Evolutionary conservation across 768 basidiomycete genomes (phyloP).

Genomic region (Lanmaoa rubissima): DNA sequence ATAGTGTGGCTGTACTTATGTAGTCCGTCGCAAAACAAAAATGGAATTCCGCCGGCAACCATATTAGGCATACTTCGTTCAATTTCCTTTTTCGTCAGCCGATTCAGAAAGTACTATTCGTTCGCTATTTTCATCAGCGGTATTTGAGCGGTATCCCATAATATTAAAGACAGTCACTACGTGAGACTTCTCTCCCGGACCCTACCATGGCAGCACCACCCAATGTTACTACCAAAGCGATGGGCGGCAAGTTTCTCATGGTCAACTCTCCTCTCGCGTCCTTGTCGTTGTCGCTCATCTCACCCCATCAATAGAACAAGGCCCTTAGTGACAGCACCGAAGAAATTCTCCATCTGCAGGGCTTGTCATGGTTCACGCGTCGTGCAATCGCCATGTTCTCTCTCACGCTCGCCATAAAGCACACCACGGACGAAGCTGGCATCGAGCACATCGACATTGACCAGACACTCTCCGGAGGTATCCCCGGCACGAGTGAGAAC

Average conservation of each 20-base stretch:
- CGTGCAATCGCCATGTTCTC: constrained; percentile 56
- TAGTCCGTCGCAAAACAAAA: too few relatives aligned
- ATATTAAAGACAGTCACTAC: constrained; percentile 6
- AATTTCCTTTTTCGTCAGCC: too few relatives aligned
- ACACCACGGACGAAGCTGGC: constrained; percentile 57
- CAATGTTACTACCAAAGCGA: constrained; percentile 54
- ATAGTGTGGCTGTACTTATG: too few relatives aligned
- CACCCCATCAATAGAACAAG: constrained; percentile 53
- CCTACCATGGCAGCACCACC: constrained; percentile 62
- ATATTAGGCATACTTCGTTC: too few relatives aligned
- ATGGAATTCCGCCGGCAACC: too few relatives aligned
- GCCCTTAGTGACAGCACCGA: constrained; percentile 59
- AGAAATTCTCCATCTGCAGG: constrained; percentile 65
- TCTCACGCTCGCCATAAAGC: constrained; percentile 60
- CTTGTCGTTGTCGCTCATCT: constrained; percentile 1
- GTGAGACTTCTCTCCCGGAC: neutral
- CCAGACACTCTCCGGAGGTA: constrained; percentile 62
- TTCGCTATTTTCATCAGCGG: too few relatives aligned
- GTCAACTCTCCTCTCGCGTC: constrained; percentile 34
- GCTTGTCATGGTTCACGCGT: constrained; percentile 70
- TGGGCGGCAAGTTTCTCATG: constrained; percentile 63
- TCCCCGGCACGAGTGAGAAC: constrained; percentile 55
- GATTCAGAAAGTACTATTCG: too few relatives aligned
- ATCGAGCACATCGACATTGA: constrained; percentile 67
- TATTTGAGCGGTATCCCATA: too few relatives aligned